Evolutionary conservation across 192 early-diverging fungal genomes (phyloP), one percentile per base, ranked within the genome.

Genomic region (Paraglomus brasilianum): DNA sequence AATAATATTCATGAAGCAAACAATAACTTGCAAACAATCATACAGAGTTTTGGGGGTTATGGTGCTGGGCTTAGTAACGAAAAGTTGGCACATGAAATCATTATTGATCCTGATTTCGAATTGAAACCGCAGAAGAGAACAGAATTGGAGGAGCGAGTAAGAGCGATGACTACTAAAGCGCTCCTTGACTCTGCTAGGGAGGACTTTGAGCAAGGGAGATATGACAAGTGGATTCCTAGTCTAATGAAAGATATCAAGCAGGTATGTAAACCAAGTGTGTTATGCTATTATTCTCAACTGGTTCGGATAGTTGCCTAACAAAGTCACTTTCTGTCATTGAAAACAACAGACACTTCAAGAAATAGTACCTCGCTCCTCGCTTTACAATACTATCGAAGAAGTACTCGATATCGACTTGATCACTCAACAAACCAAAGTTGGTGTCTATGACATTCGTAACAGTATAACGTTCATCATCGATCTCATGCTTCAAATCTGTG

Each of bases 1-100:
- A 46, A 41, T 52, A 15, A 15, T 30, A 38, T 61, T 13, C 41
- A 46, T 41, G 30, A 30, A 30, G 30, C 67, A 21, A 72, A 44
- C 40, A 30, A 72, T 24, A 76, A 86, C 44, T 76, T 85, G 15
- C 45, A 64, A 36, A 55, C 66, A 24, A 64, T 81, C 5, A 68
- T 81, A 1, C 47, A 66, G 41, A 66, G 49, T 40, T 50, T 51
- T 24, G 52, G 66, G 15, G 74, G 62, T 9, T 81, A 80, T 68
- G 79, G 79, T 8, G 56, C 59, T 48, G 66, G 73, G 1, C 46
- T 87, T 3, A 76, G 77, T 42, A 92, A 91, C 69, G 88, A 89
- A 50, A 78, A 88, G 65, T 74, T 92, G 42, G 88, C 88, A 0
- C 91, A 92, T 69, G 91, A 92, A 73, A 70, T 92, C 13, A 82